Conservation (phyloP, 2,329 filamentous ascomycete genomes). For the Penicillium brasilianum region DNA sequence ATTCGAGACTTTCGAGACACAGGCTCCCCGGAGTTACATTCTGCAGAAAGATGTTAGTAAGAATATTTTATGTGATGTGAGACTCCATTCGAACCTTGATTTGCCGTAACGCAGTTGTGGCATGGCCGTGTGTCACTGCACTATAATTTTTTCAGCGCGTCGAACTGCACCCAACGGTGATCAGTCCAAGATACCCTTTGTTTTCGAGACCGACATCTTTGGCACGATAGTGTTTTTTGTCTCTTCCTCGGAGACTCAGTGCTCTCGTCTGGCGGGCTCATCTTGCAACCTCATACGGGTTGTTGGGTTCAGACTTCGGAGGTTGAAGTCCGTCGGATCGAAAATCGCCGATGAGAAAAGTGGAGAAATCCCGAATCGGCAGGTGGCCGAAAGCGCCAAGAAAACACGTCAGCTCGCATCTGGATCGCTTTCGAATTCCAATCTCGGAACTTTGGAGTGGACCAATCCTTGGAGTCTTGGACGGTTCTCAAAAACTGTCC, state of each 20-base stretch:
- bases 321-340: constrained; percentile 5
- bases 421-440: neutral
- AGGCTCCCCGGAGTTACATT: constrained; percentile 16
- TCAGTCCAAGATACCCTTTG: constrained; percentile 14
- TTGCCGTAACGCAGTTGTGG: constrained; percentile 18
- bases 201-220: constrained; percentile 20
- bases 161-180: neutral
- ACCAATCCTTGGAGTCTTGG: too few relatives aligned
- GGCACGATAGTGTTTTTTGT: constrained; percentile 17
- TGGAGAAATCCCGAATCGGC: neutral
- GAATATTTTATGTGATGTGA: neutral
- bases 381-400: neutral
- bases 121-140: constrained; percentile 20
- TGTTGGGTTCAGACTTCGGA: constrained; percentile 5
- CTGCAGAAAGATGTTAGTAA: neutral
- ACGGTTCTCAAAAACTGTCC: too few relatives aligned
- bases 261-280: neutral
- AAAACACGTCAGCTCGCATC: neutral
- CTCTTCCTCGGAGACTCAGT: constrained; percentile 11
- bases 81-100: constrained; percentile 4
- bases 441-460: too few relatives aligned
- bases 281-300: neutral
- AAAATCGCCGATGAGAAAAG: constrained; percentile 1
- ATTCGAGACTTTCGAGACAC: constrained; percentile 13
- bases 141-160: neutral